These are phyloP conservation scores for Ricinus communis DNA, from an alignment of 345 rosid genomes.

Conservation along the genomic window DNA sequence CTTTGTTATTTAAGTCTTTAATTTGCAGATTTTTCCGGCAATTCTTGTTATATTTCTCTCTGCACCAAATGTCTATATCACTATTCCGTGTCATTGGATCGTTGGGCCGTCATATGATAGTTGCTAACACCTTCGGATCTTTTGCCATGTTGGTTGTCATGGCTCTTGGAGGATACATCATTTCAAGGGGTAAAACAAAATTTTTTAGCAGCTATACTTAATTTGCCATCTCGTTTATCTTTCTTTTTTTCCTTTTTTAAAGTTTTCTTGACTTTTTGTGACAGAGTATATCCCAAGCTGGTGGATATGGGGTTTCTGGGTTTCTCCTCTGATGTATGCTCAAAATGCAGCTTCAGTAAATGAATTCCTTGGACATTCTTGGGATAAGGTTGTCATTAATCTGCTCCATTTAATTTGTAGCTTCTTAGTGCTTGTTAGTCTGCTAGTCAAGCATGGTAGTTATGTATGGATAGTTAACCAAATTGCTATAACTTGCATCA, in stretches of 20 bases:
- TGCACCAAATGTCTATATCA: slow-evolving; percentile 92
- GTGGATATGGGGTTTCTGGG: slow-evolving; percentile 99
- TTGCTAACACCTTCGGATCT: slow-evolving; percentile 96
- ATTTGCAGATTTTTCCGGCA: slow-evolving; percentile 80
- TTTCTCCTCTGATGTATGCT: slow-evolving; percentile 92
- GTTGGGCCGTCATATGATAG: slow-evolving; percentile 90
- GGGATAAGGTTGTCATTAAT: slow-evolving; percentile 65
- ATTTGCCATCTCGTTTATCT: slow-evolving; percentile 7
- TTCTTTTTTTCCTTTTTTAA: slow-evolving; percentile 16
- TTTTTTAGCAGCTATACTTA: slow-evolving; percentile 8
- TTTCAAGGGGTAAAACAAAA: slow-evolving; percentile 68
- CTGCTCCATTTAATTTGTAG: not conserved
- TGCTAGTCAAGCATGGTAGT: not conserved
- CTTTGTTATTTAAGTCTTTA: slow-evolving; percentile 20
- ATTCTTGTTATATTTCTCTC: slow-evolving; percentile 73
- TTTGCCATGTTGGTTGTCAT: slow-evolving; percentile 96
- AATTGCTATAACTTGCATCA: not conserved
- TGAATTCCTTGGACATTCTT: slow-evolving; percentile 88
- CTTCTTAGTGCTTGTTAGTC: not conserved
- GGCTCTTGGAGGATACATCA: slow-evolving; percentile 95
- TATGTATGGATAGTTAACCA: not conserved
- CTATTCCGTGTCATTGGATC: slow-evolving; percentile 98
- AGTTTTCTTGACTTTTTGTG: slow-evolving; percentile 29
- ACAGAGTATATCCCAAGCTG: slow-evolving; percentile 84
- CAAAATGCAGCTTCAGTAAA: slow-evolving; percentile 97